Conservation (phyloP, 140 eudicot genomes). For the Erigeron philadelphicus region DNA sequence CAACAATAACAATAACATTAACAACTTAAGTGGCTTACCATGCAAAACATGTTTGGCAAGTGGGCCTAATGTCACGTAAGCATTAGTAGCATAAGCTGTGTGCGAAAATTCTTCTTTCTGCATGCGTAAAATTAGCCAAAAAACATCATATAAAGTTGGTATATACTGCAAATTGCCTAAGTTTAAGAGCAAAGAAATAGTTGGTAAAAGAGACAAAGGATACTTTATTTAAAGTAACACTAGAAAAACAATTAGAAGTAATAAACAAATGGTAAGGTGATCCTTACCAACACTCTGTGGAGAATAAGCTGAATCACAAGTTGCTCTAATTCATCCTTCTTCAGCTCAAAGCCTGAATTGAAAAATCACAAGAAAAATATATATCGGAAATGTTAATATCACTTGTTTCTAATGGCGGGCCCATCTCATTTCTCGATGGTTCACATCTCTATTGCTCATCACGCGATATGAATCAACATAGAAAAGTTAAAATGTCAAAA, state of each 20-base stretch:
- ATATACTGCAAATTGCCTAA: neutral
- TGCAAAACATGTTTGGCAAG: conserved; percentile 77
- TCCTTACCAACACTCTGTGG: conserved; percentile 71
- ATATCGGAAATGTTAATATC: conserved; percentile 4
- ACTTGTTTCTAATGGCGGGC: neutral
- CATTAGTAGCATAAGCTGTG: conserved; percentile 91
- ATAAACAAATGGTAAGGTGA: conserved; percentile 10
- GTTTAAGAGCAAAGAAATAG: neutral
- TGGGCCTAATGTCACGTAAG: conserved; percentile 82
- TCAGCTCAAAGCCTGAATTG: conserved; percentile 56
- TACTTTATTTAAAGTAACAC: neutral
- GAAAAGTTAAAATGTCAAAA: neutral
- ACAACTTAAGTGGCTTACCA: conserved; percentile 40
- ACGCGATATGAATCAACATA: neutral
- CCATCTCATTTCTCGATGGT: neutral
- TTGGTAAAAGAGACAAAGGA: neutral
- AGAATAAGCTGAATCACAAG: conserved; percentile 76
- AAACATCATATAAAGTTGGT: conserved; percentile 11
- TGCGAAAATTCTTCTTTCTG: conserved; percentile 97
- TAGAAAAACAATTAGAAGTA: conserved; percentile 2
- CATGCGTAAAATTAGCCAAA: conserved; percentile 20
- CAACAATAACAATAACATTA: too few relatives aligned
- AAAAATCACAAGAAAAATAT: conserved; percentile 17
- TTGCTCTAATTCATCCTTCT: conserved; percentile 81
- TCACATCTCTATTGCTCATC: conserved; percentile 6